Evolutionary conservation across 2,329 filamentous ascomycete genomes (phyloP), one percentile per base, ranked within the genome.

Genomic region (Aspergillus sp.): DNA sequence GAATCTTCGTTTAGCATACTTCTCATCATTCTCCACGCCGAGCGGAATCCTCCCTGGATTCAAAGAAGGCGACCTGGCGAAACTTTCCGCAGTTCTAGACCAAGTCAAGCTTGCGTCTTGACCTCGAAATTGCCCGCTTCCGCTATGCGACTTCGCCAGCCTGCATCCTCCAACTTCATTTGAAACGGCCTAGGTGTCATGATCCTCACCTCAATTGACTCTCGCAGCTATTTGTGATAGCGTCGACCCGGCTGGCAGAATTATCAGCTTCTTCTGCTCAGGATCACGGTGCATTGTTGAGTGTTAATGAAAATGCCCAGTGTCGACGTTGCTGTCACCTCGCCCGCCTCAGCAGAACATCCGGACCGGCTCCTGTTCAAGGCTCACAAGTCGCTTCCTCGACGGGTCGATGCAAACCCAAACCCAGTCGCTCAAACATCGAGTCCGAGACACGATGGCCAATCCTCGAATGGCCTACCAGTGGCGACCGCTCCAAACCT

Each of bases 371-470:
- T 72, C 31, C 68, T 71, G 41, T 65, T 79, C 63, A 79, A 72
- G 70, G 72, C 77, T 64, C 78, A 79, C 68, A 80, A 80, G 67
- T 61, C 71, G 38, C 73, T 80, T 43, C 77, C 77, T 46, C 72
- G 74, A 64, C 75, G 70, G 64, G 70, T 71, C 62, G 70, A 76
- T 64, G 58, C 72, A 31, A 54, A 66, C 52, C 63, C 66, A 46
- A 66, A 64, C 41, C 64, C 71, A 54, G 57, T 65, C 54, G 63
- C 68, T 63, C 69, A 67, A 64, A 65, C 69, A 61, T 69, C 60
- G 58, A 69, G 65, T 8, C 56, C 66, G 65, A 65, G 64, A 64
- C 63, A 69, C 61, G 63, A 70, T 69, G 64, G 66, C 64, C 63
- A 68, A 46, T 53, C 60, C 59, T 64, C 68, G 54, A 66, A 71